These are phyloP conservation scores for Fagopyrum esculentum DNA, from an alignment of 148 eudicot species.

Conservation along the genomic window DNA sequence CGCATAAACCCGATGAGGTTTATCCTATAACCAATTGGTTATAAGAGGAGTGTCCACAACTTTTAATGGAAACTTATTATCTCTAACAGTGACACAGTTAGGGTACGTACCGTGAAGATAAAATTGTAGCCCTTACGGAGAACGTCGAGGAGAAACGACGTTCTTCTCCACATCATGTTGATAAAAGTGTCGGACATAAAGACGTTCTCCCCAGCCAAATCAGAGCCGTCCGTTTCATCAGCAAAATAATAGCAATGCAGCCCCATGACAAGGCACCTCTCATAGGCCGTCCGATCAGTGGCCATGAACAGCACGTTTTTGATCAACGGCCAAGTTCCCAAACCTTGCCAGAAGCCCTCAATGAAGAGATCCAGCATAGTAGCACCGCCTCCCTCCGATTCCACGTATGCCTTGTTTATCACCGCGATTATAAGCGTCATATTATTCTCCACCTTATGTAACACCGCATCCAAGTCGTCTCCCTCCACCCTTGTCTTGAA, in stretches of 20 bases:
- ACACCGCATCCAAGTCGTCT: conserved; percentile 41
- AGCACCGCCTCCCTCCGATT: conserved; percentile 24
- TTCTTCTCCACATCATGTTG: conserved; percentile 85
- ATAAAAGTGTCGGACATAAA: conserved; percentile 64
- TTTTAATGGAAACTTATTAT: too few relatives aligned
- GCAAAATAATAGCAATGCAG: conserved; percentile 42
- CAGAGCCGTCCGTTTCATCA: conserved; percentile 37
- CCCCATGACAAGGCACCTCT: conserved; percentile 40
- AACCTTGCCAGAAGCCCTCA: conserved; percentile 74
- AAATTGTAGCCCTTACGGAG: conserved; percentile 56
- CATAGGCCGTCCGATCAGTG: conserved; percentile 55
- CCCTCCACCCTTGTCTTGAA: neutral
- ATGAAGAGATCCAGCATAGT: conserved; percentile 68
- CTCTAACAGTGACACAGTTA: too few relatives aligned
- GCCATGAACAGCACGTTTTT: conserved; percentile 56
- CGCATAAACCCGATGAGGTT: too few relatives aligned
- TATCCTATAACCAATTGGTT: too few relatives aligned
- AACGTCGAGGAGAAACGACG: conserved; percentile 41
- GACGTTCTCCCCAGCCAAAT: conserved; percentile 41
- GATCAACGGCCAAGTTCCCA: conserved; percentile 37
- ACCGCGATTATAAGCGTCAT: conserved; percentile 56
- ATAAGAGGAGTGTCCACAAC: too few relatives aligned
- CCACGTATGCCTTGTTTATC: conserved; percentile 51
- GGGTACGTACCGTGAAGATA: conserved; percentile 53
- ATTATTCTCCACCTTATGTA: conserved; percentile 21